Conservation (phyloP, 2,329 filamentous ascomycete genomes). For the Fusarium chuoi region DNA sequence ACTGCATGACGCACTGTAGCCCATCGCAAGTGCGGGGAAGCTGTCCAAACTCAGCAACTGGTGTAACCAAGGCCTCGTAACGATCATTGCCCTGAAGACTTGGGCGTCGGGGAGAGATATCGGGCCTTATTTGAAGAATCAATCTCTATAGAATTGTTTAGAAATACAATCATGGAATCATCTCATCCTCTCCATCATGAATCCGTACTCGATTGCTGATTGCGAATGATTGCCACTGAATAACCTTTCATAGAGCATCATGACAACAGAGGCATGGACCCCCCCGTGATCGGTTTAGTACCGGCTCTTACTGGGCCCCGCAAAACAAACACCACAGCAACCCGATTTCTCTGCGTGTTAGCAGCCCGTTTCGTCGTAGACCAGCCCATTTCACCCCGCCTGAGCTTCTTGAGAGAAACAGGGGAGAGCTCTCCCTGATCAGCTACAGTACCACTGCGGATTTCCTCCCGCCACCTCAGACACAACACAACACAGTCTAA, state of each 20-base stretch:
- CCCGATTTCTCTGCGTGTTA: conserved; percentile 12
- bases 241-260: background rate
- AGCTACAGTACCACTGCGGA: background rate
- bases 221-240: background rate
- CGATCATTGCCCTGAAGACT: background rate
- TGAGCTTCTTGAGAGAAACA: background rate
- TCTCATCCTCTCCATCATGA: background rate
- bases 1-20: conserved; percentile 19
- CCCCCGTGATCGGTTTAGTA: conserved; percentile 26
- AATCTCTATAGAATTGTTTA: background rate
- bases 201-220: background rate
- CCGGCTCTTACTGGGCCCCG: conserved; percentile 1
- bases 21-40: conserved; percentile 38
- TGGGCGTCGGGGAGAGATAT: background rate
- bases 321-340: conserved; percentile 27
- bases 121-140: background rate
- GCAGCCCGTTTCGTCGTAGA: conserved; percentile 27
- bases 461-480: conserved; percentile 9
- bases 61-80: background rate
- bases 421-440: conserved; percentile 2
- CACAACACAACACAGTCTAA: background rate
- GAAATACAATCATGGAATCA: background rate
- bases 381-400: background rate
- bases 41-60: conserved; percentile 12
- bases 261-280: background rate